Evolutionary conservation across 1,139 yeast species (phyloP).

Genomic region (Hansenula sp.): DNA sequence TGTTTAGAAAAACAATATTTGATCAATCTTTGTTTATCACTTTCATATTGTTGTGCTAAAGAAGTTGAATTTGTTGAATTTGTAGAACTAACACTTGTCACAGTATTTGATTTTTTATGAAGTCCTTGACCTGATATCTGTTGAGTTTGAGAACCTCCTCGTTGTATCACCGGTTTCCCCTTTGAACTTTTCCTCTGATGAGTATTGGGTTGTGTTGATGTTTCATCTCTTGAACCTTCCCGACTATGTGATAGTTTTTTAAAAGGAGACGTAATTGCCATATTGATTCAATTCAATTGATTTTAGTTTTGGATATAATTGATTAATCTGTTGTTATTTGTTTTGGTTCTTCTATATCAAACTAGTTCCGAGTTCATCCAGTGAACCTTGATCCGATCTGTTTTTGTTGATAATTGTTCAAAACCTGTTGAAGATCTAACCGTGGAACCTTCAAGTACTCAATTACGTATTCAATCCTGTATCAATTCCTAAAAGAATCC

Average conservation of each 20-base stretch:
- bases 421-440: no score
- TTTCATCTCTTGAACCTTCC: conserved; percentile 26
- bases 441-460: no score
- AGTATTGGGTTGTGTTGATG: conserved; percentile 1
- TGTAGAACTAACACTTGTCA: conserved; percentile 8
- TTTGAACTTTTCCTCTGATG: not conserved
- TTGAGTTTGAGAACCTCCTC: not conserved
- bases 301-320: not conserved
- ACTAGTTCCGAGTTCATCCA: no score
- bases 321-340: no score
- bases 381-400: no score
- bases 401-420: no score
- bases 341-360: no score
- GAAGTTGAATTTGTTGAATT: conserved; percentile 24
- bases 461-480: no score
- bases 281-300: not conserved
- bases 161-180: not conserved
- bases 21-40: conserved; percentile 40
- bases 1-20: conserved; percentile 40
- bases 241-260: conserved; percentile 27
- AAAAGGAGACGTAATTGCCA: conserved; percentile 26
- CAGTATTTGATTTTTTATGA: conserved; percentile 10
- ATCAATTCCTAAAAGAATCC: no score
- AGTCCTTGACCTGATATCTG: not conserved
- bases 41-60: conserved; percentile 48